Base-by-base conservation (phyloP, 2,329 filamentous ascomycete genomes). In the Penicillium sp. region DNA sequence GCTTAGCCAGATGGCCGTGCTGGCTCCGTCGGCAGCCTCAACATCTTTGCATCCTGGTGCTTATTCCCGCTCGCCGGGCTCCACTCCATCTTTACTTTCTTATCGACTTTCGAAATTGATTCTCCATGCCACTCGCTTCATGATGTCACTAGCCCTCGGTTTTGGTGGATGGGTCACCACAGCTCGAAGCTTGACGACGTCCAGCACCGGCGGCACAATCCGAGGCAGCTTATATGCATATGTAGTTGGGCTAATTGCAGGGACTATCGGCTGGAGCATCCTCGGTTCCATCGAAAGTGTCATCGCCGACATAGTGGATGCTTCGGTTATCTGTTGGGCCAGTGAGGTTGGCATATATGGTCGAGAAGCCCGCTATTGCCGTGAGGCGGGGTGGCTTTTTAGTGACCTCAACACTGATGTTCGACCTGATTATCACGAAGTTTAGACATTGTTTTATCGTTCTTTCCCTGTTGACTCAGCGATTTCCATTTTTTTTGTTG, bases 101-200 rank as follows among this genome's bases (percentile, higher is more conserved):
- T 99, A 97, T 70, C 85, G 90, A 4, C 84, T 97, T 7, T 89
- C 94, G 1, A 97, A 97, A 71, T 81, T 97, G 23, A 82, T 99
- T 7, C 84, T 99, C 3, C 90, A 97, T 62, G 91, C 93, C 3
- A 94, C 91, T 1, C 85, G 93, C 15, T 89, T 93, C 68, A 89
- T 97, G 65, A 96, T 97, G 84, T 90, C 91, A 0, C 85, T 92
- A 40, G 89, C 87, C 0, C 83, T 99, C 24, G 93, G 93, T 1
- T 96, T 97, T 65, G 92, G 90, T 3, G 93, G 91, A n/a, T 99
- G 94, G 94, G 90, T 97, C 7, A 89, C 90, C 40, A 96, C 92
- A 29, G 92, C 94, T 9, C 86, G 90, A 56, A 87, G 89, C 72
- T 78, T 97, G 3, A 79, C 82, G 45, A 78, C 94, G 17, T 53